phyloP scores from a whole-genome alignment of 2,329 filamentous ascomycete species.

The Trichoderma asperellum region DNA sequence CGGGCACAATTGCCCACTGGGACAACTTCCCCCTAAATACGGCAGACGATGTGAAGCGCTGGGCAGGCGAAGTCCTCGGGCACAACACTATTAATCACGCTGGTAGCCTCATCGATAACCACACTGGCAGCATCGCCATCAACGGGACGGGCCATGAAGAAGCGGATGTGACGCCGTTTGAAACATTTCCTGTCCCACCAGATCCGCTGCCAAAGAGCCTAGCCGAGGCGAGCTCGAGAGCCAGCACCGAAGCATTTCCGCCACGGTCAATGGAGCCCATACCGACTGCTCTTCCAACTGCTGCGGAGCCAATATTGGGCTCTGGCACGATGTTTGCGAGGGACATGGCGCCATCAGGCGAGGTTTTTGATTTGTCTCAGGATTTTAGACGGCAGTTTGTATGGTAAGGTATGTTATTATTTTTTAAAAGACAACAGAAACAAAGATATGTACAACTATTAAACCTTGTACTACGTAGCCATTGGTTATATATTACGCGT shows the following conservation, averaged over 20 bases:
- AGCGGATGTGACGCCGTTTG: not conserved
- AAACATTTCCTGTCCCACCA: conserved; percentile 4
- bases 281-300: conserved; percentile 12
- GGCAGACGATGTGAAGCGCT: conserved; percentile 23
- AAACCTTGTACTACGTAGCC: not conserved
- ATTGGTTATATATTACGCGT: not conserved
- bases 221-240: not conserved
- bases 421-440: not conserved
- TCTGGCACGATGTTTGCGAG: not conserved
- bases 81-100: not conserved
- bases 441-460: not conserved
- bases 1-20: conserved; percentile 24
- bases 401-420: conserved; percentile 1
- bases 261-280: conserved; percentile 1
- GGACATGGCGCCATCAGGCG: not conserved
- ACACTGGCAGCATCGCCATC: not conserved
- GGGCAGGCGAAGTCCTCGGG: conserved; percentile 21
- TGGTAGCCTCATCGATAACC: not conserved
- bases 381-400: conserved; percentile 27
- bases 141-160: not conserved
- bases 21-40: conserved; percentile 19
- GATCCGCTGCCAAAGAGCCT: conserved; percentile 2
- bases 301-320: not conserved
- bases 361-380: conserved; percentile 20
- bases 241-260: conserved; percentile 4